phyloP scores from a whole-genome alignment of 176 grass and related monocot genomes.

The Poa pratensis region DNA sequence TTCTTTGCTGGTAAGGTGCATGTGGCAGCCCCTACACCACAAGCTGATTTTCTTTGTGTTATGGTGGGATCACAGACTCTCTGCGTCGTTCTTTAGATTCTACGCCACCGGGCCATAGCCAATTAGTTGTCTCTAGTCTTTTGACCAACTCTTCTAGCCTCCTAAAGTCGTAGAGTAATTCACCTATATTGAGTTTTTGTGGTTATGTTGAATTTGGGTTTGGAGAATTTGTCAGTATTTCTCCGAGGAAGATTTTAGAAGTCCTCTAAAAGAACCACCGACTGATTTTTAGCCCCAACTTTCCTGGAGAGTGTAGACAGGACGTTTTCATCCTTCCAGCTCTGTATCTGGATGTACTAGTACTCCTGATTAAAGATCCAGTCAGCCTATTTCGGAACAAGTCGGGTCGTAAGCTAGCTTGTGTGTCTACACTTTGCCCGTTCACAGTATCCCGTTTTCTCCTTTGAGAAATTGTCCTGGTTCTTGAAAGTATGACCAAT shows the following conservation, averaged over 20 bases:
- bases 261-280: background rate
- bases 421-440: background rate
- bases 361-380: background rate
- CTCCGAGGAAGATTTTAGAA: background rate
- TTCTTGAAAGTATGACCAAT: background rate
- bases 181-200: background rate
- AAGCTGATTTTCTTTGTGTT: slow-evolving; percentile 14
- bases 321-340: background rate
- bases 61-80: background rate
- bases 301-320: background rate
- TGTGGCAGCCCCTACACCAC: slow-evolving; percentile 32
- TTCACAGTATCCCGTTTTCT: background rate
- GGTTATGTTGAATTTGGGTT: too few relatives aligned
- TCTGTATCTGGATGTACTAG: background rate
- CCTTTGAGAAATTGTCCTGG: background rate
- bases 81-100: slow-evolving; percentile 7
- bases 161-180: background rate
- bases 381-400: background rate
- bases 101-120: too few relatives aligned
- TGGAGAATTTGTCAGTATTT: slow-evolving; percentile 7
- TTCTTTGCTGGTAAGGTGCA: slow-evolving; percentile 7
- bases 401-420: background rate
- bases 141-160: background rate
- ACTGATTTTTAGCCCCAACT: background rate
- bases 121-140: background rate